phyloP scores from a whole-genome alignment of 2,329 filamentous ascomycete species.

The Hypocrella siamensis region DNA sequence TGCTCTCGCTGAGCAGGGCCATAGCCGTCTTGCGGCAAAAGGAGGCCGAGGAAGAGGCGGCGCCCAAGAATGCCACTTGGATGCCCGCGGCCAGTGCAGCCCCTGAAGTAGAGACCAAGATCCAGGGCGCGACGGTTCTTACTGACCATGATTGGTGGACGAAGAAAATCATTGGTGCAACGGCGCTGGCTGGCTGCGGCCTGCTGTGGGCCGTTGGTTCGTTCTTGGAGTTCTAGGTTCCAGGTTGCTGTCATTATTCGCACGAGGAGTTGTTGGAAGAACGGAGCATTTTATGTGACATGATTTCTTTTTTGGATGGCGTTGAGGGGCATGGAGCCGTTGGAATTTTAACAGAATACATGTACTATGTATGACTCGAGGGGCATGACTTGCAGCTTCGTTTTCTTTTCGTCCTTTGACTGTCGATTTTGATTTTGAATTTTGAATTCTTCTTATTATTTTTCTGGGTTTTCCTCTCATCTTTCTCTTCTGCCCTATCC shows the following conservation, averaged over 20 bases:
- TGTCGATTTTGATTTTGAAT: not conserved
- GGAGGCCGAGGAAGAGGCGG: constrained; percentile 28
- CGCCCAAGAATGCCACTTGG: constrained; percentile 11
- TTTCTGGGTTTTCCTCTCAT: not conserved
- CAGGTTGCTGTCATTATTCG: not conserved
- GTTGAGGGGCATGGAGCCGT: too few relatives aligned
- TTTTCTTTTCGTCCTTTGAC: not conserved
- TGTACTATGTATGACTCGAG: not conserved
- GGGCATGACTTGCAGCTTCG: not conserved
- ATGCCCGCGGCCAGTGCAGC: constrained; percentile 13
- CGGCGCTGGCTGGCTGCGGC: constrained; percentile 44
- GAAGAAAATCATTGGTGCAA: constrained; percentile 47
- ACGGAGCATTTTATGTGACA: too few relatives aligned
- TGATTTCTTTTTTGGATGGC: too few relatives aligned
- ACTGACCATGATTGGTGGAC: constrained; percentile 52
- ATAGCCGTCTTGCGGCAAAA: constrained; percentile 38
- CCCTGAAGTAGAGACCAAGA: constrained; percentile 13
- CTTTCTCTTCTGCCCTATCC: not conserved
- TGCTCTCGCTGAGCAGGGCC: constrained; percentile 58
- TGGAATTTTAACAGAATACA: too few relatives aligned
- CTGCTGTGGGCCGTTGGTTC: constrained; percentile 43
- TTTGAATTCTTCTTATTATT: not conserved
- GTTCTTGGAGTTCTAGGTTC: constrained; percentile 23
- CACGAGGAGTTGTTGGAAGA: too few relatives aligned
- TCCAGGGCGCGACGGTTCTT: constrained; percentile 36